Conservation (phyloP, 202 grass and related monocot species). For the Zoysia matrella region DNA sequence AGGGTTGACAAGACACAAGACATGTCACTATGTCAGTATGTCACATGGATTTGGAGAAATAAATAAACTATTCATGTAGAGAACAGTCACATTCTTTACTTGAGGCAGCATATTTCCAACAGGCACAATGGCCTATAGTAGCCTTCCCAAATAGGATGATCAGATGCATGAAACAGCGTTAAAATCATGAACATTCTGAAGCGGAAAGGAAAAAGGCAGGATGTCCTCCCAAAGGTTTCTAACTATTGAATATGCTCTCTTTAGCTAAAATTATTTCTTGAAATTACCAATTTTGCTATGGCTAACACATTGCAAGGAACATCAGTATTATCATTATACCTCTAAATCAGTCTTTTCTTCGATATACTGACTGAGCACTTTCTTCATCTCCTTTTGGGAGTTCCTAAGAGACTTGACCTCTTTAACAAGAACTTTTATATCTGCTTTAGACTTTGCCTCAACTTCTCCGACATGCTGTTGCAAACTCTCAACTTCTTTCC, state of each 20-base stretch:
- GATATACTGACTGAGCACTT: conserved; percentile 65
- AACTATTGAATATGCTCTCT: neutral
- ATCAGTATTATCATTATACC: conserved; percentile 48
- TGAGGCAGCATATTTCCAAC: neutral
- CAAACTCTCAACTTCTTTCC: conserved; percentile 73
- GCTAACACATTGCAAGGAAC: conserved; percentile 19
- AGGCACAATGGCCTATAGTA: neutral
- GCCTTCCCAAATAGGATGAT: neutral
- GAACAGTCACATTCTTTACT: conserved; percentile 22
- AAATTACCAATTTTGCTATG: conserved; percentile 16
- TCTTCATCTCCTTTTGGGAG: conserved; percentile 87
- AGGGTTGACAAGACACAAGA: conserved; percentile 19
- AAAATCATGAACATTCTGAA: conserved; percentile 2
- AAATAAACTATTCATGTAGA: neutral
- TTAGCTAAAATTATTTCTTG: conserved; percentile 30
- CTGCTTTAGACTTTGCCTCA: conserved; percentile 89
- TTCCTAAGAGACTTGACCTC: conserved; percentile 95
- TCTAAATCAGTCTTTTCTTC: conserved; percentile 91
- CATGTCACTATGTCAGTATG: conserved; percentile 85
- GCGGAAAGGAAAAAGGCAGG: neutral
- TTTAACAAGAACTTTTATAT: conserved; percentile 94
- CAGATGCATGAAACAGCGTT: neutral
- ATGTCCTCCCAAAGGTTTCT: conserved; percentile 10
- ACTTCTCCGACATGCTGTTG: conserved; percentile 70
- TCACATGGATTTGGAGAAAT: conserved; percentile 22